A percentile compares a stretch with the other conserved stretches of the same genome.
Evolutionary conservation across 73 alveolate species (phyloP).

Genomic region (Paramecium octaurelia): DNA sequence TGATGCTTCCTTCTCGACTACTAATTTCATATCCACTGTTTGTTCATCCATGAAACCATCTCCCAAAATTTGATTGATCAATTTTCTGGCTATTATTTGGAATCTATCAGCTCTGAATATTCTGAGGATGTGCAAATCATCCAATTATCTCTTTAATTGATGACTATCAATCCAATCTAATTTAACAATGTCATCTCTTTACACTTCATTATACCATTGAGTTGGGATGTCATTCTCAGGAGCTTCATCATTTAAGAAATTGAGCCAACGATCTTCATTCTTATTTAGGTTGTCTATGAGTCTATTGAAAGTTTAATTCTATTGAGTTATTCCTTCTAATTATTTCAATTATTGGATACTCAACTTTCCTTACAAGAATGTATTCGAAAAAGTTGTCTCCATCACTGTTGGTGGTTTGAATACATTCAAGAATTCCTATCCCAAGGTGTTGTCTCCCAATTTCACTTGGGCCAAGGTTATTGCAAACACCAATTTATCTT

Average conservation of each 20-base stretch:
- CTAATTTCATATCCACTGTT: conserved; percentile 80
- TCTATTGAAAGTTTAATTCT: conserved; percentile 65
- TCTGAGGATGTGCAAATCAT: conserved; percentile 30
- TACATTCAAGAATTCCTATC: conserved; percentile 75
- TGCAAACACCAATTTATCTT: conserved; percentile 86
- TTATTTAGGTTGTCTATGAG: conserved; percentile 72
- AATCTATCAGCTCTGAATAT: conserved; percentile 84
- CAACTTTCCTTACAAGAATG: conserved; percentile 75
- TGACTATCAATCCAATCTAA: not conserved
- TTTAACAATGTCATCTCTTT: not conserved
- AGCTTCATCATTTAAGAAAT: conserved; percentile 74
- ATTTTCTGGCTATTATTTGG: conserved; percentile 72
- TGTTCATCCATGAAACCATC: conserved; percentile 78
- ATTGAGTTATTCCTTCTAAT: conserved; percentile 74
- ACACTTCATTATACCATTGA: conserved; percentile 56
- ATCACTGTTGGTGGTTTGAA: conserved; percentile 72
- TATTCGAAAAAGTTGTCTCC: conserved; percentile 62
- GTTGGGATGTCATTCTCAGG: conserved; percentile 93
- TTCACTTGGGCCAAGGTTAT: conserved; percentile 92
- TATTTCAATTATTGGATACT: conserved; percentile 76
- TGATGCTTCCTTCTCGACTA: conserved; percentile 87
- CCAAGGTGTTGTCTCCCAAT: conserved; percentile 78
- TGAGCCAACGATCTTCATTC: conserved; percentile 81
- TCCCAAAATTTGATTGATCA: conserved; percentile 79
- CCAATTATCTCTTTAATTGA: not conserved